Base-by-base conservation (phyloP, 202 grass and related monocot species). In the Dendrocalamus latiflorus region DNA sequence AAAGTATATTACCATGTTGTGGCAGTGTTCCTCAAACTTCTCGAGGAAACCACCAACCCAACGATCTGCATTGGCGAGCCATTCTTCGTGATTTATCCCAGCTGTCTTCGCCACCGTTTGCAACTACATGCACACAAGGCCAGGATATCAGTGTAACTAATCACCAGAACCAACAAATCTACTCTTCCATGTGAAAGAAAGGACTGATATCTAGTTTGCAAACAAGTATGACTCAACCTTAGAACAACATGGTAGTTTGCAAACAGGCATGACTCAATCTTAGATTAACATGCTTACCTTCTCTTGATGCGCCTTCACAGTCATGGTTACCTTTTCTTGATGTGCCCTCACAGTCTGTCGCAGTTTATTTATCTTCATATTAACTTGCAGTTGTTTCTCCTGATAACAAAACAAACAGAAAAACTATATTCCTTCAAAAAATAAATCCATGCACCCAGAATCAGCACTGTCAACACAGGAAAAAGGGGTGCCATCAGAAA, bases 31-130 rank as follows among this genome's bases (percentile, higher is more conserved):
- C 87, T 99, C 96, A 67, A 99, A 99, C 73, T 99, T 99, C 78
- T 91, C 96, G 12, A 99, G 86, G 89, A 99, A 99, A 78, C 96
- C 96, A 6, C 91, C 96, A 75, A 99, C 84, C 96, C 93, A 99
- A 20, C 93, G 96, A 38, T 99, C 96, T 1, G 93, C 96, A 60
- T 99, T 96, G 4, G 87, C 91, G 11, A 99, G 81, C 96, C 93
- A 99, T 53, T 90, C 96, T 47, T 99, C 89, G 24, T 91, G 92
- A 77, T 93, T 90, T 82, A 93, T 75, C 41, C 92, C 92, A 51
- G 90, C 92, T 7, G 90, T 94, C 80, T 94, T 98, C n/a, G 92
- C 93, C 54, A 87, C 95, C 5, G 89, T 99, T 88, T 99, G 96
- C 65, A 99, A 88, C 96, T 99, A 82, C 34, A 83, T 3, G 57